Conservation (phyloP, 2,329 filamentous ascomycete genomes). For the Colletotrichum endophyticum region DNA sequence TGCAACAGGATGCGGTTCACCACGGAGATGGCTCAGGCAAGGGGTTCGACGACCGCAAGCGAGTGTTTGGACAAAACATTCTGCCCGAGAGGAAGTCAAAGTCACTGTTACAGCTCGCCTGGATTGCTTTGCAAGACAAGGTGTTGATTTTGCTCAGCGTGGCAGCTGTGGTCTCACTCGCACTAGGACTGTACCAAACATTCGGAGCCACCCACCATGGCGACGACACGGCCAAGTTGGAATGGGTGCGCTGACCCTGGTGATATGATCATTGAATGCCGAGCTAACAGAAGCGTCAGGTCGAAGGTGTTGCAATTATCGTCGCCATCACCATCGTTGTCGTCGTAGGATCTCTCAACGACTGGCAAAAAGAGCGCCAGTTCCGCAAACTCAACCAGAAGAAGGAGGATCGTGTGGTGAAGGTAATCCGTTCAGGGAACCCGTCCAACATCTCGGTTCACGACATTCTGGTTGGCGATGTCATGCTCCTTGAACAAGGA, state of each 20-base stretch:
- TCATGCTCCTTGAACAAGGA: conserved; percentile 77
- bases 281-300: conserved; percentile 53
- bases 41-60: conserved; percentile 53
- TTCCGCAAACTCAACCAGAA: conserved; percentile 83
- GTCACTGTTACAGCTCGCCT: conserved; percentile 71
- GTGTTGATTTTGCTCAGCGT: conserved; percentile 74
- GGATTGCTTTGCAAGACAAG: conserved; percentile 85
- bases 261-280: background rate
- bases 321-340: conserved; percentile 81
- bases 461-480: conserved; percentile 75
- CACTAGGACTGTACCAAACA: conserved; percentile 76
- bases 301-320: conserved; percentile 81
- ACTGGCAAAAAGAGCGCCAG: conserved; percentile 83
- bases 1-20: conserved; percentile 11
- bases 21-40: conserved; percentile 8
- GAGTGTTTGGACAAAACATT: conserved; percentile 66
- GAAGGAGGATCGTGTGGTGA: conserved; percentile 77
- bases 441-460: conserved; percentile 72
- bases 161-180: conserved; percentile 74
- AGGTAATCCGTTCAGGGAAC: conserved; percentile 75
- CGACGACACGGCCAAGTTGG: conserved; percentile 60
- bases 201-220: conserved; percentile 57
- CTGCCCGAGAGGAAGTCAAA: conserved; percentile 73
- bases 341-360: conserved; percentile 77
- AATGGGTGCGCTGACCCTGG: conserved; percentile 35